These are phyloP conservation scores for Naganishia cerealis DNA, from an alignment of 1,284 basidiomycete species.

Conservation along the genomic window DNA sequence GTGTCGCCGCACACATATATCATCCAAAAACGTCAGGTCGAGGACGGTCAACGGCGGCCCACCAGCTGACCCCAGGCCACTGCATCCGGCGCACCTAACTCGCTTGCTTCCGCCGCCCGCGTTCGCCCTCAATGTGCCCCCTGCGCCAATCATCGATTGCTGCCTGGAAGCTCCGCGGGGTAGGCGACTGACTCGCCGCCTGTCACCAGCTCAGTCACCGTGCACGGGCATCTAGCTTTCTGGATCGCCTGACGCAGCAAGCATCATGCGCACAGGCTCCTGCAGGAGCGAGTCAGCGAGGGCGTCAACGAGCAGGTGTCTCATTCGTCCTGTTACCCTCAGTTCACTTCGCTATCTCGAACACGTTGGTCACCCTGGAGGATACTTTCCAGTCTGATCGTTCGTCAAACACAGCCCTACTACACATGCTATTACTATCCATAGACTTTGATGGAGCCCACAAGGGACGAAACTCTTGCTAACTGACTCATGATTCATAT, in stretches of 20 bases:
- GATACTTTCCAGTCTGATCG: not conserved
- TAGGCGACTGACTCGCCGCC: not conserved
- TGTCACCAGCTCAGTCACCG: not conserved
- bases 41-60: not conserved
- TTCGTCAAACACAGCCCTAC: not conserved
- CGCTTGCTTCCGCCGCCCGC: constrained; percentile 15
- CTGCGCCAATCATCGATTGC: constrained; percentile 14
- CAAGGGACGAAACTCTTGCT: not conserved
- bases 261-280: too few species aligned
- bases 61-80: constrained; percentile 5
- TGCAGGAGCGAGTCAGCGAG: not conserved
- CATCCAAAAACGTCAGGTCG: not conserved
- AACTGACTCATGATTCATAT: not conserved
- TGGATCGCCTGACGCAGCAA: too few species aligned
- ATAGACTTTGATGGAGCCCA: not conserved
- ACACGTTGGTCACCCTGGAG: not conserved
- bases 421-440: not conserved
- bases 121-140: not conserved
- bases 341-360: not conserved
- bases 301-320: not conserved
- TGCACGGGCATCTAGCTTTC: not conserved
- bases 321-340: not conserved
- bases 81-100: constrained; percentile 5
- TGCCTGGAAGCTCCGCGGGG: not conserved
- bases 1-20: not conserved